Base-by-base conservation (phyloP, 768 basidiomycete species). In the Hydnum rufescens region DNA sequence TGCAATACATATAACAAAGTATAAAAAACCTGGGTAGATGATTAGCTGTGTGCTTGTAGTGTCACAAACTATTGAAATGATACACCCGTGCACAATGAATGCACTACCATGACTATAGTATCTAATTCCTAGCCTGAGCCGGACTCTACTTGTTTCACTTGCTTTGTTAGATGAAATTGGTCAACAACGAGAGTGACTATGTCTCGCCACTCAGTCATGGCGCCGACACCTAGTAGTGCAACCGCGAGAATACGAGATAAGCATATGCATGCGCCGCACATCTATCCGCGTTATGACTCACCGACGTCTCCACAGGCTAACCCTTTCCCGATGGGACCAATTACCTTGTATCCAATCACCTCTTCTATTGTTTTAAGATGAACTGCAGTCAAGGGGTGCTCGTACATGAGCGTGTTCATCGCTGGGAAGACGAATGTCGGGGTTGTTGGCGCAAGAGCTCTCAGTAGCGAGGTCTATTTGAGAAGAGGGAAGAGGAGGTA, bases 321-420 rank as follows among this genome's bases (percentile, higher is more conserved):
- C 18, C 60, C 68, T 63, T 96, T 96, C 0, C 82, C 82, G 25
- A 92, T 81, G 0, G 93, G 93, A 0, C 92, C 92, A 4, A 82
- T 70, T 16, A 97, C 72, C 23, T 74, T 67, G 61, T 97, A 99
- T 8, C 36, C 36, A 5, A 96, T 72, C 36, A 83, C 72, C 1
- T 90, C 82, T 26, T 70, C 71, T 3, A 93, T 72, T 34, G 82
- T 61, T 23, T 76, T 73, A 42, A 97, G 65, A 61, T 99, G 95
- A 57, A 82, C 75, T 1, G 76, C 74, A 0, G 92, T 96, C 42
- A 97, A 71, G 19, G 89, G 89, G 62, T 97, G 92, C 54, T 84
- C 77, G 61, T 86, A 97, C 93, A 99, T 99, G 58, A 87, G 70
- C 2, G 95, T 97, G 64, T 99, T 99, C 93, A 97, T 99, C 0